A percentile compares a stretch with the other conserved stretches of the same genome.
These are phyloP conservation scores for Allantophomopsis lycopodina DNA, from an alignment of 2,329 filamentous ascomycete genomes.

Conservation along the genomic window DNA sequence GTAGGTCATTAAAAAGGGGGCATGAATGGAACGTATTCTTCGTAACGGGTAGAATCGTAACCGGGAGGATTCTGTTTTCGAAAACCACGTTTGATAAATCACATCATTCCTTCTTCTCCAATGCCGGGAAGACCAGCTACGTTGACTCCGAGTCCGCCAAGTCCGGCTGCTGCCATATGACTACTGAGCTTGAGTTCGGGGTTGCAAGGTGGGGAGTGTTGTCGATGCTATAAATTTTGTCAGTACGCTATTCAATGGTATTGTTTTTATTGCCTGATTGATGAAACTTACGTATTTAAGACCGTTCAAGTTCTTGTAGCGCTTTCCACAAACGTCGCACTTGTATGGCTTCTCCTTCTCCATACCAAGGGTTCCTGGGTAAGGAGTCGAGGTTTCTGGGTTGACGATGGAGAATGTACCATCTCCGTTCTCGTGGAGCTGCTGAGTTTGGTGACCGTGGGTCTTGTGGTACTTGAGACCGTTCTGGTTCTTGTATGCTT, in stretches of 20 bases:
- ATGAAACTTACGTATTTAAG: constrained; percentile 67
- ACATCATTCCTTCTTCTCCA: constrained; percentile 32
- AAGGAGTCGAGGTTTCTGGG: constrained; percentile 84
- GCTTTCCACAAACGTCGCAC: constrained; percentile 92
- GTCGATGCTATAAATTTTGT: constrained; percentile 45
- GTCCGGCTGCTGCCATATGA: constrained; percentile 16
- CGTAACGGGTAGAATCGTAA: no score
- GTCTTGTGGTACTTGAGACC: constrained; percentile 77
- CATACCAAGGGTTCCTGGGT: constrained; percentile 96
- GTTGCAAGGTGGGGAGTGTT: constrained; percentile 80
- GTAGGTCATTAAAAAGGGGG: no score
- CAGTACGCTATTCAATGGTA: constrained; percentile 11
- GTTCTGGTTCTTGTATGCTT: constrained; percentile 99
- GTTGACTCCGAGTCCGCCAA: constrained; percentile 16
- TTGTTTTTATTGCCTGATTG: background rate
- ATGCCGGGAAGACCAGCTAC: constrained; percentile 36
- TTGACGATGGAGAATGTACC: constrained; percentile 98
- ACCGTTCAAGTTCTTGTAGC: constrained; percentile 98
- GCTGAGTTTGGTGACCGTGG: constrained; percentile 93
- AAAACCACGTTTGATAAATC: background rate
- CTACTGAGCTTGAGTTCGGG: constrained; percentile 51
- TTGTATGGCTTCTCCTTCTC: constrained; percentile 99
- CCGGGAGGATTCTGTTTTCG: no score
- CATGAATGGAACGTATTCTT: no score
- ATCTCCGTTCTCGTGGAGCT: constrained; percentile 91